Conservation (phyloP, 371 early-diverging fungal genomes). For the Apophysomyces sp. region DNA sequence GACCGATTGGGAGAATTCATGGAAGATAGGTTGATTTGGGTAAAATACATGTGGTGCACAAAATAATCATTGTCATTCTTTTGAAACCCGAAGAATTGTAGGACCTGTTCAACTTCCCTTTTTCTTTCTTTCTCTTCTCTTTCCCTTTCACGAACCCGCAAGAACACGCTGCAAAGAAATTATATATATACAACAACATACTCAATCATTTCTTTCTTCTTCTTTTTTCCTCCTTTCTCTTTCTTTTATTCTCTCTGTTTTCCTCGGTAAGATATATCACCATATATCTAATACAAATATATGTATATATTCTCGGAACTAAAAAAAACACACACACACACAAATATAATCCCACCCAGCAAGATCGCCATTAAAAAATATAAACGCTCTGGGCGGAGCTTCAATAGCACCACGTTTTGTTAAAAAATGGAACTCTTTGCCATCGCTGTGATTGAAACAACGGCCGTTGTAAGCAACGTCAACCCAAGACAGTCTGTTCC, state of each 20-base stretch:
- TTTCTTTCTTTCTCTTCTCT: slow-evolving; percentile 4
- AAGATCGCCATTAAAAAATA: not conserved
- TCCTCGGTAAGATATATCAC: slow-evolving; percentile 1
- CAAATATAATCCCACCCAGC: too few relatives aligned
- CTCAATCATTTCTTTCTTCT: not conserved
- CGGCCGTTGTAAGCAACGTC: slow-evolving; percentile 15
- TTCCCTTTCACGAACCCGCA: slow-evolving; percentile 1
- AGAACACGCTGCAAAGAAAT: too few relatives aligned
- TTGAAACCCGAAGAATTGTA: not conserved
- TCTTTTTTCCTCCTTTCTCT: not conserved
- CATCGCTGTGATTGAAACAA: slow-evolving; percentile 28
- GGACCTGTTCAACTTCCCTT: slow-evolving; percentile 5
- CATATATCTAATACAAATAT: too few relatives aligned
- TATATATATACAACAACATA: not conserved
- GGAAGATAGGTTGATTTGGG: not conserved
- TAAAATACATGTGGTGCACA: not conserved
- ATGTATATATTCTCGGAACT: too few relatives aligned
- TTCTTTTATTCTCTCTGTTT: slow-evolving; percentile 7
- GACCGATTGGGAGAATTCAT: too few relatives aligned
- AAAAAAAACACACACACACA: too few relatives aligned
- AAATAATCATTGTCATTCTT: not conserved
- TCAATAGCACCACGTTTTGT: slow-evolving; percentile 1
- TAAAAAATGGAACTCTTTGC: slow-evolving; percentile 6
- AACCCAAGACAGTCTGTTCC: slow-evolving; percentile 1
- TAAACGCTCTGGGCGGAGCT: slow-evolving; percentile 6